These are phyloP conservation scores for Solanum gracilifrons DNA, from an alignment of 257 asterid genomes.

Conservation along the genomic window DNA sequence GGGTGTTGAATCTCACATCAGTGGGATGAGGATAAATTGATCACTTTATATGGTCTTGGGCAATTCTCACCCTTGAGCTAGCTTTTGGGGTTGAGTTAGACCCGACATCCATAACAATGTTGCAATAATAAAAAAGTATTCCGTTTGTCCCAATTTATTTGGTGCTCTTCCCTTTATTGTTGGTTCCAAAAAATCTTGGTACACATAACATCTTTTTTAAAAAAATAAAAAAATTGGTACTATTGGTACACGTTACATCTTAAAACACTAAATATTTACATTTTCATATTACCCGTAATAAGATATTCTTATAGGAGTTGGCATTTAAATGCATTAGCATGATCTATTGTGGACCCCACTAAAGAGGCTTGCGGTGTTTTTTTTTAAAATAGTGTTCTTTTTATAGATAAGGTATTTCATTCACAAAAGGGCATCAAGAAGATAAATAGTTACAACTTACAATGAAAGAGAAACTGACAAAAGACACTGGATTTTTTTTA, in stretches of 20 bases:
- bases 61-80: neutral
- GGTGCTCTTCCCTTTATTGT: neutral
- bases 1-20: neutral
- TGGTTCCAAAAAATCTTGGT: neutral
- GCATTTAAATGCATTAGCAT: neutral
- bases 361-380: neutral
- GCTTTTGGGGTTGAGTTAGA: neutral
- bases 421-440: neutral
- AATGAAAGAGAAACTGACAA: neutral
- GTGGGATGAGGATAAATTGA: neutral
- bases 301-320: neutral
- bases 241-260: neutral
- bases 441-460: neutral
- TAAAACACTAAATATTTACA: neutral
- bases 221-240: neutral
- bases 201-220: neutral
- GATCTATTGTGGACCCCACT: neutral
- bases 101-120: neutral
- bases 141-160: neutral
- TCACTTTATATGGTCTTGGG: neutral
- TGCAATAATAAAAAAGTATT: neutral
- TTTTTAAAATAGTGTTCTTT: neutral
- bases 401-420: neutral
- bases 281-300: neutral
- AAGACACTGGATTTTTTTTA: neutral